These are phyloP conservation scores for Aspergillus brasiliensis DNA, from an alignment of 2,329 filamentous ascomycete genomes.

Conservation along the genomic window DNA sequence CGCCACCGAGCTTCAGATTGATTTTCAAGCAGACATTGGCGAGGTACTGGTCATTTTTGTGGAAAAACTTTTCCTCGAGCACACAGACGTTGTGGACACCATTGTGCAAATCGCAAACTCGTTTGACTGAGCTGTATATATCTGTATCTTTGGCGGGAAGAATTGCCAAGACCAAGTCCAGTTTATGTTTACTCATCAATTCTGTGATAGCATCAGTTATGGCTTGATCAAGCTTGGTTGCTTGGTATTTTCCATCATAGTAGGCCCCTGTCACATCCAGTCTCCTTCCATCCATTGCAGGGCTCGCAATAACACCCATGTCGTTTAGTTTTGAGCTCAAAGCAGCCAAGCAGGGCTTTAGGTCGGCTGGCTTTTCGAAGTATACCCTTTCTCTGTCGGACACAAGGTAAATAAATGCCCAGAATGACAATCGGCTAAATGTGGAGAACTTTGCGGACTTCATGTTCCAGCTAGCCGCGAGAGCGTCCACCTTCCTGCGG, in stretches of 20 bases:
- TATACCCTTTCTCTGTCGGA: constrained; percentile 1
- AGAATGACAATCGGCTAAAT: constrained; percentile 42
- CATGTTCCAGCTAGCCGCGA: constrained; percentile 72
- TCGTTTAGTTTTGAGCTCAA: constrained; percentile 26
- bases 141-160: constrained; percentile 54
- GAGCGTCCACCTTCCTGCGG: constrained; percentile 14
- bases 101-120: constrained; percentile 63
- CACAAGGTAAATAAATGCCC: constrained; percentile 33
- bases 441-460: constrained; percentile 57
- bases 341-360: constrained; percentile 12
- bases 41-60: constrained; percentile 56
- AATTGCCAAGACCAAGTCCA: constrained; percentile 61
- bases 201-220: constrained; percentile 28
- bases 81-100: constrained; percentile 73
- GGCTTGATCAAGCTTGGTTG: background rate
- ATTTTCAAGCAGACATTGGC: constrained; percentile 76
- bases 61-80: constrained; percentile 53
- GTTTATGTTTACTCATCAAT: constrained; percentile 23
- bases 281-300: constrained; percentile 14
- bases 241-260: constrained; percentile 19
- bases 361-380: background rate
- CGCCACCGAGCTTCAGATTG: constrained; percentile 76
- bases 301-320: constrained; percentile 28
- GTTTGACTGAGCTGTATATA: constrained; percentile 69
- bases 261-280: constrained; percentile 18